phyloP scores from a whole-genome alignment of 208 protist genomes.

The Leishmania tropica region DNA sequence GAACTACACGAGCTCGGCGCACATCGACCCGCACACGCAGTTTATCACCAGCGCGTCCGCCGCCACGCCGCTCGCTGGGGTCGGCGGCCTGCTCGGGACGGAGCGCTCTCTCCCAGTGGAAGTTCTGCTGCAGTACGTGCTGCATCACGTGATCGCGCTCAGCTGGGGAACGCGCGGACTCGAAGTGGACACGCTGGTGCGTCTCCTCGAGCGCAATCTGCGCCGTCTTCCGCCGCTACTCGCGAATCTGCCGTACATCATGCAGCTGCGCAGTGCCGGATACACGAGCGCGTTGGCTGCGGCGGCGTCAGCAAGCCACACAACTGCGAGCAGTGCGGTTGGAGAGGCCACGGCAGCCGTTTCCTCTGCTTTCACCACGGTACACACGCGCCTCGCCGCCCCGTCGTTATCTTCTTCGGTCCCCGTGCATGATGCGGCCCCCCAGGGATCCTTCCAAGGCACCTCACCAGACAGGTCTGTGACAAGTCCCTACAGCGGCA shows the following conservation, averaged over 20 bases:
- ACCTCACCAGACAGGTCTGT: conserved; percentile 9
- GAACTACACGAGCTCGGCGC: neutral
- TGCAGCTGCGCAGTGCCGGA: conserved; percentile 35
- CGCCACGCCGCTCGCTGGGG: conserved; percentile 2
- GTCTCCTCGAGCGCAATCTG: conserved; percentile 77
- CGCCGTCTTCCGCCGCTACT: conserved; percentile 71
- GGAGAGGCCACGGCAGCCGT: neutral
- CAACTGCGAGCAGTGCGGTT: neutral
- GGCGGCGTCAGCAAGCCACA: neutral
- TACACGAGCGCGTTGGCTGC: conserved; percentile 36
- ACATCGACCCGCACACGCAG: conserved; percentile 1
- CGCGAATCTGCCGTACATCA: conserved; percentile 46
- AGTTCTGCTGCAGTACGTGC: conserved; percentile 71
- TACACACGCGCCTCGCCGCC: conserved; percentile 26
- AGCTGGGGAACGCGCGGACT: conserved; percentile 67
- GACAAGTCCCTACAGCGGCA: conserved; percentile 25
- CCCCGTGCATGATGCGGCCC: neutral
- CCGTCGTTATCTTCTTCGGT: neutral
- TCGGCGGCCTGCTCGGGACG: conserved; percentile 11
- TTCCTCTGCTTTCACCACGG: conserved; percentile 12
- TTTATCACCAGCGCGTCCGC: neutral
- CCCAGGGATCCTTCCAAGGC: neutral
- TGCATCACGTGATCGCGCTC: conserved; percentile 72
- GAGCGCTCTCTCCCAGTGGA: conserved; percentile 56
- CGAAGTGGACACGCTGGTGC: conserved; percentile 65